Conservation (phyloP, 2,329 filamentous ascomycete species). For the Talaromyces islandicus region DNA sequence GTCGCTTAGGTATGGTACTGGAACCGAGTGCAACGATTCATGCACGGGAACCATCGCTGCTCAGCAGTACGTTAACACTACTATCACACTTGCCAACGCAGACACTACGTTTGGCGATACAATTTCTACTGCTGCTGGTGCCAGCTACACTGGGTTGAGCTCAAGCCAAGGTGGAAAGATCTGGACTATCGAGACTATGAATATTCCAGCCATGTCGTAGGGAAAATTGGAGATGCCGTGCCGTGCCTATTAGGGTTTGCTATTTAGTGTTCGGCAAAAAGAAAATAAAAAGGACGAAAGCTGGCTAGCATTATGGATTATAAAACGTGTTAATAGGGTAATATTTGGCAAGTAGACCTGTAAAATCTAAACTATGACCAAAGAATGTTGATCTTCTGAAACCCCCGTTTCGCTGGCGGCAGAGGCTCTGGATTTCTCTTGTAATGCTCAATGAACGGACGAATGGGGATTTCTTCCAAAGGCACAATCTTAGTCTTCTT, state of each 20-base stretch:
- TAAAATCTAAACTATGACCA: constrained; percentile 16
- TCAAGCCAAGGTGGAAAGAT: too few relatives aligned
- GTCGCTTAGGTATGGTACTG: background rate
- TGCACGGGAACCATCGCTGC: background rate
- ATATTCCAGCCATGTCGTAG: background rate
- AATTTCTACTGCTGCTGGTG: background rate
- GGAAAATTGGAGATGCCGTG: background rate
- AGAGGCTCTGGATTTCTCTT: constrained; percentile 22
- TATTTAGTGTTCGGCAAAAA: background rate
- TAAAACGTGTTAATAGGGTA: background rate
- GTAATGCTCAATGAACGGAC: constrained; percentile 26
- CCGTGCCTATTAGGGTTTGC: background rate
- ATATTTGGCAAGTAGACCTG: background rate
- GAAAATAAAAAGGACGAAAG: background rate
- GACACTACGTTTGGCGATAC: background rate
- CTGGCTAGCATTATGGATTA: background rate
- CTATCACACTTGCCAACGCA: background rate
- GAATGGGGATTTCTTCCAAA: constrained; percentile 28
- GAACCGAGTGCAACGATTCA: background rate
- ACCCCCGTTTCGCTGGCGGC: constrained; percentile 16
- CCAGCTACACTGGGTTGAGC: too few relatives aligned
- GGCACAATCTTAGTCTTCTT: constrained; percentile 29
- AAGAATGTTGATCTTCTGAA: constrained; percentile 20
- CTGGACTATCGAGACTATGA: background rate
- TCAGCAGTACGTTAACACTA: background rate